phyloP scores from a whole-genome alignment of 495 filamentous ascomycete species.

The Diplogelasinospora grovesii region DNA sequence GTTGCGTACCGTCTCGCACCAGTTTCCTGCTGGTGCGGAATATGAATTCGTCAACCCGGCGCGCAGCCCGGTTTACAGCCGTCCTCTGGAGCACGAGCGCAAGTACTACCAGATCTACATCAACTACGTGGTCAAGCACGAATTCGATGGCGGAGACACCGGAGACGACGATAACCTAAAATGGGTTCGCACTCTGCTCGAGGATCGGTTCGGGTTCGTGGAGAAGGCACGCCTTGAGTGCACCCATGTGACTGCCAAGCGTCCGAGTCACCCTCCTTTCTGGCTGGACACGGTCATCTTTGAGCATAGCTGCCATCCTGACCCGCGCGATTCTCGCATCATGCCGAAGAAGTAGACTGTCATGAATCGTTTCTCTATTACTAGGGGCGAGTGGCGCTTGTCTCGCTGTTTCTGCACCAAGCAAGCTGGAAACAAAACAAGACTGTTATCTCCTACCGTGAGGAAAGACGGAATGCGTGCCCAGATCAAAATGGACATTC shows the following conservation, averaged over 20 bases:
- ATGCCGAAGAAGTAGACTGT: background rate
- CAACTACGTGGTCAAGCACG: slow-evolving; percentile 18
- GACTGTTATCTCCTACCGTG: no score
- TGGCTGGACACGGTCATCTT: slow-evolving; percentile 25
- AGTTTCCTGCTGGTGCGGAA: slow-evolving; percentile 12
- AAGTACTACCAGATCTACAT: slow-evolving; percentile 21
- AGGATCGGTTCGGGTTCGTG: slow-evolving; percentile 17
- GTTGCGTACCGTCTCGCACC: slow-evolving; percentile 19
- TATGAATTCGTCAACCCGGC: slow-evolving; percentile 26
- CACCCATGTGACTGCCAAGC: slow-evolving; percentile 9
- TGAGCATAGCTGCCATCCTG: slow-evolving; percentile 19
- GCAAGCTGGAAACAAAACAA: no score
- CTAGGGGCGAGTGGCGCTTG: no score
- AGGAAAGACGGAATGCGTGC: no score
- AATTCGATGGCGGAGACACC: slow-evolving; percentile 9
- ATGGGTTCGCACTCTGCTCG: slow-evolving; percentile 23
- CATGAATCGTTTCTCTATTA: background rate
- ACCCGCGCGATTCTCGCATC: no score
- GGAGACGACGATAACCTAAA: slow-evolving; percentile 15
- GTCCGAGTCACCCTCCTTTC: background rate
- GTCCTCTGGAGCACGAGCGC: slow-evolving; percentile 11
- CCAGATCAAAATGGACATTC: no score
- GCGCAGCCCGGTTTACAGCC: slow-evolving; percentile 15
- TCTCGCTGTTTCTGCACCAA: no score
- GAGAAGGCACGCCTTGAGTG: slow-evolving; percentile 14